Evolutionary conservation across 2,329 filamentous ascomycete species (phyloP).

Genomic region (Pestalotiopsis sp.): DNA sequence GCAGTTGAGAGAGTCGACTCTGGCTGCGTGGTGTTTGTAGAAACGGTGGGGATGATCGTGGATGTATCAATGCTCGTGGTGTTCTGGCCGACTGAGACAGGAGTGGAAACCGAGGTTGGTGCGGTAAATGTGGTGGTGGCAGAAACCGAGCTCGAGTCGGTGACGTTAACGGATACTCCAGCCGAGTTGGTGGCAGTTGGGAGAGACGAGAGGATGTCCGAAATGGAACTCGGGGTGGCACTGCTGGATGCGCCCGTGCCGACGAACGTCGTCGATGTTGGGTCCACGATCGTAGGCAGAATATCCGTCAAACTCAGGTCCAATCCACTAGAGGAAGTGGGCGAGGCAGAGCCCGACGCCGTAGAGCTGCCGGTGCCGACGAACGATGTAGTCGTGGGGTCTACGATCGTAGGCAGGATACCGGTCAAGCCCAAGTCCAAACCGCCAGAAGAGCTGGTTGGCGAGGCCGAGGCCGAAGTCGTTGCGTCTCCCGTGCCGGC

Average conservation of each 20-base stretch:
- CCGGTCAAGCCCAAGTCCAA: neutral
- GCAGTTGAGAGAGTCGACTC: conserved; percentile 1
- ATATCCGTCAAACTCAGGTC: neutral
- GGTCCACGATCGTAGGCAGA: conserved; percentile 3
- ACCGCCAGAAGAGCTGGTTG: neutral
- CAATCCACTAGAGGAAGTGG: neutral
- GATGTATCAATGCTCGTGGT: neutral
- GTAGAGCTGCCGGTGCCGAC: neutral
- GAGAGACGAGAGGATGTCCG: conserved; percentile 6
- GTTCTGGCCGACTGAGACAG: neutral
- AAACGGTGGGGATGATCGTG: neutral
- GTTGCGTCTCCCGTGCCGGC: conserved; percentile 3
- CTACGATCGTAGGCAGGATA: conserved; percentile 1
- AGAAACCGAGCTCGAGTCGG: neutral
- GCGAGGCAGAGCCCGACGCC: neutral
- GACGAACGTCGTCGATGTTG: neutral
- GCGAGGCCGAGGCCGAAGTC: neutral
- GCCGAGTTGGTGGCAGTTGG: conserved; percentile 2
- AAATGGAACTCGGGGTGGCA: neutral
- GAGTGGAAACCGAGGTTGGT: neutral
- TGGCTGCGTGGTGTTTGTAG: conserved; percentile 5
- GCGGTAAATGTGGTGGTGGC: neutral
- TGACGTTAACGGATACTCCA: neutral
- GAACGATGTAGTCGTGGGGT: conserved; percentile 4
- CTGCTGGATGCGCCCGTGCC: conserved; percentile 7